Evolutionary conservation across 2,329 filamentous ascomycete genomes (phyloP), one percentile per base, ranked within the genome.

Genomic region (Geosmithia morbida): DNA sequence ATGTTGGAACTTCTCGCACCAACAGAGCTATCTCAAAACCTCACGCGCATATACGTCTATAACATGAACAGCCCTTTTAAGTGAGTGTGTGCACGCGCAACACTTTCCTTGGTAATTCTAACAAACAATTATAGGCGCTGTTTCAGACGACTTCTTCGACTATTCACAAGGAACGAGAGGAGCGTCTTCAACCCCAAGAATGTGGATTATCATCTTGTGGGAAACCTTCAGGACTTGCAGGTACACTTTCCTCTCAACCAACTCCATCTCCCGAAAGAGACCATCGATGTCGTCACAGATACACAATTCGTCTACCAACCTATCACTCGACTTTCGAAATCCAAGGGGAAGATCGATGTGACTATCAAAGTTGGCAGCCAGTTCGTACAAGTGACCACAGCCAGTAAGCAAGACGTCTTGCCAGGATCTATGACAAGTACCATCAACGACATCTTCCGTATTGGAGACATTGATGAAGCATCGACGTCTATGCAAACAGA

Each of bases 31-130:
- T 69, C 73, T 2, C 69, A 68, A 46, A 75, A 80, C 50, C 63
- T 84, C 3, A 68, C 73, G 1, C 70, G 79, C 39, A 70, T 83
- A 41, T 85, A 84, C 52, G 69, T 85, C 16, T 84, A 85, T 61
- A 85, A 85, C 56, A 84, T 84, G 79, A 85, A 85, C 55, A 83
- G 76, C 55, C 74, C 78, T 11, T 83, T 81, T 59, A 72, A 75
- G 72, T 75, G 62, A 51, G 66, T 48, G 33, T 13, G 19, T 14
- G 16, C 41, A 19, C 17, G 5, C 18, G 22, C 14, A 20, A 17
- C 3, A 30, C 29, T 16, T 48, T 42, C n/a, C 7, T 18, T 11
- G 18, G 33, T 20, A 11, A 39, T 10, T n/a, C 26, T 47, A 29
- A 18, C 37, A 20, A 40, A 44, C 40, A 6, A 45, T 33, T 22